Conservation (phyloP, 805 yeast species). For the Yamadazyma ubonensis region DNA sequence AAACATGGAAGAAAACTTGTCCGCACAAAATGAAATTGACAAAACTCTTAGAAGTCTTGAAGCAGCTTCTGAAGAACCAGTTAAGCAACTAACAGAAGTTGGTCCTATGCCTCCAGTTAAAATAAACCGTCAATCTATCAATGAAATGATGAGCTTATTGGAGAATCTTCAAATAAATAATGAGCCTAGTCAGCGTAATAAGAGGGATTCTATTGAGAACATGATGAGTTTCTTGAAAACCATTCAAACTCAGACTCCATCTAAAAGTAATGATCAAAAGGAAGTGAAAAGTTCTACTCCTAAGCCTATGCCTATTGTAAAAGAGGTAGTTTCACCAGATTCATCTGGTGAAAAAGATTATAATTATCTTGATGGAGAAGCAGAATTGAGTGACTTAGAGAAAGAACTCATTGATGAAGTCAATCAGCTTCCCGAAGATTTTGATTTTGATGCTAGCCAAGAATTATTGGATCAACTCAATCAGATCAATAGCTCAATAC, state of each 20-base stretch:
- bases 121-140: conserved; percentile 27
- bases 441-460: conserved; percentile 29
- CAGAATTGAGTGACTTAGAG: conserved; percentile 18
- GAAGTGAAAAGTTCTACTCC: neutral
- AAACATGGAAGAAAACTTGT: neutral
- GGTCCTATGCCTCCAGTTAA: neutral
- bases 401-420: conserved; percentile 37
- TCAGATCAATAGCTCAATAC: conserved; percentile 11
- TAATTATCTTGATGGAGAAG: conserved; percentile 10
- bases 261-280: neutral
- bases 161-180: conserved; percentile 16
- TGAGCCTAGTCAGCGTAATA: conserved; percentile 10
- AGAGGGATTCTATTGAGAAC: conserved; percentile 22
- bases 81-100: too few species aligned
- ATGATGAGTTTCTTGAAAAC: conserved; percentile 23
- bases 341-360: conserved; percentile 6
- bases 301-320: neutral
- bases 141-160: conserved; percentile 33
- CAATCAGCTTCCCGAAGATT: conserved; percentile 38
- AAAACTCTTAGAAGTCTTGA: conserved; percentile 7
- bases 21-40: conserved; percentile 8
- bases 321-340: neutral
- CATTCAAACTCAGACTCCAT: conserved; percentile 10
- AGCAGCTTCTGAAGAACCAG: neutral
- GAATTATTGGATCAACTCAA: conserved; percentile 20